phyloP scores from a whole-genome alignment of 1,284 basidiomycete genomes.

The Microbotryomycetes sp. region DNA sequence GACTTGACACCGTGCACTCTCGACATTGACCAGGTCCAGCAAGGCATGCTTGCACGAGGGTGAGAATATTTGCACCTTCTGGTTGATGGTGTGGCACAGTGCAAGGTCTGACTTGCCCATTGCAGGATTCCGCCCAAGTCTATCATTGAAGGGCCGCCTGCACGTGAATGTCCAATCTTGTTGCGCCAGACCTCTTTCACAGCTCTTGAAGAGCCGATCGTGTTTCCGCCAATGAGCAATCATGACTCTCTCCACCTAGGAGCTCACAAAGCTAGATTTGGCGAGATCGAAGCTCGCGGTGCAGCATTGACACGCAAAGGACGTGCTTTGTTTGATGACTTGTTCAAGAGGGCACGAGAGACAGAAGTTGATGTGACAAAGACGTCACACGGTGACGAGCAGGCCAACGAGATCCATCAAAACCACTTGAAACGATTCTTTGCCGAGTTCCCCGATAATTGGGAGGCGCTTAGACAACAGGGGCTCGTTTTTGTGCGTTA shows the following conservation, averaged over 20 bases:
- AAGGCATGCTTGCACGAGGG: slow-evolving; percentile 41
- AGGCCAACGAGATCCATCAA: slow-evolving; percentile 28
- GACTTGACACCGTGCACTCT: slow-evolving; percentile 45
- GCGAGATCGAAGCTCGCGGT: slow-evolving; percentile 47
- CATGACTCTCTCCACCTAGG: slow-evolving; percentile 26
- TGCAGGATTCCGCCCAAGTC: slow-evolving; percentile 45
- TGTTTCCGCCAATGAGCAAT: slow-evolving; percentile 37
- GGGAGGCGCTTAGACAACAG: slow-evolving; percentile 39
- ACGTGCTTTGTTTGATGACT: slow-evolving; percentile 21
- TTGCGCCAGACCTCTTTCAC: slow-evolving; percentile 47
- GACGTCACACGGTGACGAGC: slow-evolving; percentile 8
- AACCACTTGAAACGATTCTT: slow-evolving; percentile 34
- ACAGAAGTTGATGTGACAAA: slow-evolving; percentile 9
- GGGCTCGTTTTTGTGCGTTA: slow-evolving; percentile 36
- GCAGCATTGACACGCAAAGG: slow-evolving; percentile 44
- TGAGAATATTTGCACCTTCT: slow-evolving; percentile 10
- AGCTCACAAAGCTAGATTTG: slow-evolving; percentile 46
- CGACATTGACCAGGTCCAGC: slow-evolving; percentile 46
- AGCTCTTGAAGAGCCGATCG: slow-evolving; percentile 44
- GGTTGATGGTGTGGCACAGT: not conserved
- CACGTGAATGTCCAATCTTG: slow-evolving; percentile 42
- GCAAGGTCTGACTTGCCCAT: not conserved
- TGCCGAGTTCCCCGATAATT: slow-evolving; percentile 41
- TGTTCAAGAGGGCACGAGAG: slow-evolving; percentile 13
- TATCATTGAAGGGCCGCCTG: slow-evolving; percentile 45